Evolutionary conservation across 2,329 filamentous ascomycete genomes (phyloP).

Genomic region (Aureobasidium subglaciale): DNA sequence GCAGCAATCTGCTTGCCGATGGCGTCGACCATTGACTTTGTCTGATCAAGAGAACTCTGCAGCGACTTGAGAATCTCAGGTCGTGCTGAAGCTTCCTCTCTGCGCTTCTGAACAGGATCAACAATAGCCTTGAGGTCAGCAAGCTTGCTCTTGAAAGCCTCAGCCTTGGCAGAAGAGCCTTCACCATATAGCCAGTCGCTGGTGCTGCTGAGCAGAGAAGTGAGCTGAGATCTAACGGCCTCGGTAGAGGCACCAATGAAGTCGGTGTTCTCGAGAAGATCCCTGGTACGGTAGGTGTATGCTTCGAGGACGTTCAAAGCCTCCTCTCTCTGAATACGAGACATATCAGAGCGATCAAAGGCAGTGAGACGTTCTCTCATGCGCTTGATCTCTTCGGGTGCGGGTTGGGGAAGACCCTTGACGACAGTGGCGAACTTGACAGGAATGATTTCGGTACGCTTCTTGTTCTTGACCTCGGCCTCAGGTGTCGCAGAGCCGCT

Average conservation of each 20-base stretch:
- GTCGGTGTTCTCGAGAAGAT: conserved; percentile 68
- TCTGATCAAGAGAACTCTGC: conserved; percentile 63
- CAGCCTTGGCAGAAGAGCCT: conserved; percentile 66
- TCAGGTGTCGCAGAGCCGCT: conserved; percentile 34
- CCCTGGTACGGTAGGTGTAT: conserved; percentile 82
- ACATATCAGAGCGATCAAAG: conserved; percentile 79
- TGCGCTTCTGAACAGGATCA: conserved; percentile 66
- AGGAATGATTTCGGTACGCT: conserved; percentile 46
- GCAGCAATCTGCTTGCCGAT: conserved; percentile 69
- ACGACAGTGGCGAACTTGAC: conserved; percentile 40
- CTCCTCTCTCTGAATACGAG: conserved; percentile 72
- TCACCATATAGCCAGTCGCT: conserved; percentile 91
- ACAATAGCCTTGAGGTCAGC: conserved; percentile 72
- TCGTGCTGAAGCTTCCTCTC: conserved; percentile 63
- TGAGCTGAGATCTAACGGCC: conserved; percentile 58
- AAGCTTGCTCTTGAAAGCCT: conserved; percentile 68
- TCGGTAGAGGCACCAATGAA: conserved; percentile 68
- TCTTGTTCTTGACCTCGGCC: conserved; percentile 28
- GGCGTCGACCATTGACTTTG: conserved; percentile 60
- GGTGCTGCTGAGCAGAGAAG: conserved; percentile 58
- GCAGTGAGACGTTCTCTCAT: conserved; percentile 65
- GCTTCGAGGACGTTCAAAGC: conserved; percentile 86
- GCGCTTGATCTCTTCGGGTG: conserved; percentile 51
- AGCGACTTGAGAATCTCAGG: conserved; percentile 63
- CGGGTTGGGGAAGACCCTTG: conserved; percentile 48